Percentiles rank a stretch among this genome's conserved stretches.
These are phyloP conservation scores for Saprolegnia parasitica DNA, from an alignment of 352 stramenopile genomes.

Conservation along the genomic window DNA sequence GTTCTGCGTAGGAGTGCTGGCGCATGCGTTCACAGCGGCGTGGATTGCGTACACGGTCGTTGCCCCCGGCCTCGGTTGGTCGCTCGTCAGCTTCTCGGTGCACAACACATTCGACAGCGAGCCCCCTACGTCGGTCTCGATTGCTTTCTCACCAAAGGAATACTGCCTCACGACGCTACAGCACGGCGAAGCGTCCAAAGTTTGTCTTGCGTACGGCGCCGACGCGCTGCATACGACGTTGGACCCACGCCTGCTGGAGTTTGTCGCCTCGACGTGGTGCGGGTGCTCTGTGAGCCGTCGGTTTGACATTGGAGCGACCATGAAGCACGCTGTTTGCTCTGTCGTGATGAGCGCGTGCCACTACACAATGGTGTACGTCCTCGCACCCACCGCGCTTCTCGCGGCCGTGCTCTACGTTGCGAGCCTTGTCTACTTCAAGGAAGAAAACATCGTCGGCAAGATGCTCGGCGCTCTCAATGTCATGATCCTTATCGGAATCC, in stretches of 20 bases:
- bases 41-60: too few species aligned
- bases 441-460: background rate
- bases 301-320: background rate
- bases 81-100: too few species aligned
- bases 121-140: background rate
- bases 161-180: background rate
- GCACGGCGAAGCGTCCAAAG: background rate
- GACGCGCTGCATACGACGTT: background rate
- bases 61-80: too few species aligned
- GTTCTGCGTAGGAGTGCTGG: too few species aligned
- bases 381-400: background rate
- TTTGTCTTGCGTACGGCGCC: background rate
- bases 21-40: too few species aligned
- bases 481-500: background rate
- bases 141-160: background rate
- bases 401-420: background rate
- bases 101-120: too few species aligned
- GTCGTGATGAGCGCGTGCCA: background rate
- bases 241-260: background rate
- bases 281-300: background rate
- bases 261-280: background rate
- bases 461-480: background rate
- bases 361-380: background rate
- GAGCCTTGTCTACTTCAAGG: background rate
- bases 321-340: background rate